Percentiles rank a stretch among this genome's conserved stretches.
phyloP scores from a whole-genome alignment of 164 flowering plant species.

The Annona cherimola region DNA sequence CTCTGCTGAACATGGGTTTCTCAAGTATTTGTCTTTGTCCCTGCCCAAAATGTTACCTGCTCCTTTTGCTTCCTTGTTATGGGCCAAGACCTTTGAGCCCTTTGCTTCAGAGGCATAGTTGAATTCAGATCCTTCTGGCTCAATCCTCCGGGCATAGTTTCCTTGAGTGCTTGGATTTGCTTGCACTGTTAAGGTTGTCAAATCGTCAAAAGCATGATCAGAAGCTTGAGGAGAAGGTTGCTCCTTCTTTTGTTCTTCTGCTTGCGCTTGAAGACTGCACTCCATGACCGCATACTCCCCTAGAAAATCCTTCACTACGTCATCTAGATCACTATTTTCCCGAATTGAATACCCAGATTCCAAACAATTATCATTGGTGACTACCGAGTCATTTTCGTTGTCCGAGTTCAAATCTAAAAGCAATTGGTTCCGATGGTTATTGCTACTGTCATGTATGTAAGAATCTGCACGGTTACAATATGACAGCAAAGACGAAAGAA shows the following conservation, averaged over 20 bases:
- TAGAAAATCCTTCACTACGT: constrained; percentile 27
- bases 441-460: constrained; percentile 18
- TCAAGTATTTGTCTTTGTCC: constrained; percentile 72
- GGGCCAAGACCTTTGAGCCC: constrained; percentile 79
- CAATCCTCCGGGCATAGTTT: constrained; percentile 62
- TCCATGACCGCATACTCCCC: constrained; percentile 27
- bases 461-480: constrained; percentile 13
- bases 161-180: constrained; percentile 35
- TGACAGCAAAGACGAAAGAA: background rate
- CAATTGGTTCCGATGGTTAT: constrained; percentile 10
- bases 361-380: constrained; percentile 11
- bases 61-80: constrained; percentile 79
- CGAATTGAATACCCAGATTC: constrained; percentile 25
- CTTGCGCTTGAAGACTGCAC: constrained; percentile 31
- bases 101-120: constrained; percentile 76
- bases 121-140: constrained; percentile 67
- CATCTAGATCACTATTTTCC: constrained; percentile 28
- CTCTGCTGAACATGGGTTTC: constrained; percentile 76
- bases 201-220: constrained; percentile 56
- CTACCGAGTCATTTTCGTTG: constrained; percentile 12
- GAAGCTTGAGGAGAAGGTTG: constrained; percentile 24
- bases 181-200: constrained; percentile 39
- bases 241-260: constrained; percentile 20
- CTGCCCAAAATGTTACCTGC: constrained; percentile 63
- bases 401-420: constrained; percentile 26